Evolutionary conservation across 2,329 filamentous ascomycete species (phyloP).

Genomic region (Diplodia intermedia): DNA sequence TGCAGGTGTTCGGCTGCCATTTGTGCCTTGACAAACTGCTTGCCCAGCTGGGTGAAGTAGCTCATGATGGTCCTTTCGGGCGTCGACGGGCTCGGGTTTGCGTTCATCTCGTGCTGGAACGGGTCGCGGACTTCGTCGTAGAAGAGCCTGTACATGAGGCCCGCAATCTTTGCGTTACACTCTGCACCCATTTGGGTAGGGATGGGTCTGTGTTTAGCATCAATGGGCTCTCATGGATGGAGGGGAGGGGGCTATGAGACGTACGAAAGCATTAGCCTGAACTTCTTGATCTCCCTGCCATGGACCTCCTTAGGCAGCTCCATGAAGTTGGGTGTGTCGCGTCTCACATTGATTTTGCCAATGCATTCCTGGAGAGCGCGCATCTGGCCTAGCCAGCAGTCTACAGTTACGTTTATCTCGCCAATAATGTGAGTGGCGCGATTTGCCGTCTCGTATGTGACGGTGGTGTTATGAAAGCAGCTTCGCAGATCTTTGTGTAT

Average conservation of each 20-base stretch:
- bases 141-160: constrained; percentile 1
- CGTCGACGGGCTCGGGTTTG: too few species aligned
- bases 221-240: neutral
- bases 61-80: neutral
- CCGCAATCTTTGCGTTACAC: neutral
- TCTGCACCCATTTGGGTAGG: constrained; percentile 9
- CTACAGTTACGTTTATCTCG: neutral
- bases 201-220: constrained; percentile 12
- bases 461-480: neutral
- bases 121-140: constrained; percentile 6
- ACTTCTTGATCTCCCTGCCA: neutral
- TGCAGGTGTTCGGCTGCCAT: neutral
- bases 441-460: neutral
- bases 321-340: constrained; percentile 6
- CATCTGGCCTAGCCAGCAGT: neutral
- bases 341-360: neutral
- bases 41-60: neutral
- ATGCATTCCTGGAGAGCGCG: neutral
- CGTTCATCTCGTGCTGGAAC: neutral
- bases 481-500: constrained; percentile 1
- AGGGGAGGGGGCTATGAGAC: neutral
- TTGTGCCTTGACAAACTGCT: neutral
- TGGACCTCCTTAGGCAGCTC: constrained; percentile 5
- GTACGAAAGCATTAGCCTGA: constrained; percentile 7
- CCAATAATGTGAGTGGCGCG: neutral